Evolutionary conservation across 306 rosid species (phyloP), one percentile per base, ranked within the genome.

Genomic region (Trichosanthes truncata): DNA sequence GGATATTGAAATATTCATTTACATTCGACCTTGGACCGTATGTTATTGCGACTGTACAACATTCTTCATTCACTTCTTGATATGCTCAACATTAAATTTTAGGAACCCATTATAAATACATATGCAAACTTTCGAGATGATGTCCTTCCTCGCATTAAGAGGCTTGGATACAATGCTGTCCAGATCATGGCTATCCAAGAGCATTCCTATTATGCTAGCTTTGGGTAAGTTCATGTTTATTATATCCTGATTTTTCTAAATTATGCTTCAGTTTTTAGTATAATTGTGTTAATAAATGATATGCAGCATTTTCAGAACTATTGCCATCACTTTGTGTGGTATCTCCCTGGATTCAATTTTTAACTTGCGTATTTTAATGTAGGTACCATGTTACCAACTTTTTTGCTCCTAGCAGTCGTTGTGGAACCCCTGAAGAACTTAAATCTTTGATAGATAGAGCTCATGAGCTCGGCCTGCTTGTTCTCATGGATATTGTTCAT

Each of bases 141-240:
- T 40, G 92, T 89, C 68, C 90, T 89, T 63, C 92, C 92, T n/a
- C 89, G 92, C 49, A 89, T 89, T 76, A 87, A 87, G 88, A 91
- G 7, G 79, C 99, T 96, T 84, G 99, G 99, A 77, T 96, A 96
- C 84, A 96, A 96, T 88, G 96, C 98, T 79, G 98, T 96, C 80
- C 99, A 96, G 89, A 91, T 96, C 80, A 96, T 96, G 99, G 99
- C 99, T 82, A 91, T 96, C 79, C 99, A 96, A 85, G 99, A 96
- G 85, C 99, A 96, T 84, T 88, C 99, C 79, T 96, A 96, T 80
- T 96, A 96, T 84, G 99, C 99, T 61, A 90, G 99, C 92, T 96
- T 96, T 88, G 99, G 99, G 99, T 96, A 88, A 79, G 77, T 45
- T 79, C 11, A 72, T 72, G 74, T 80, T 78, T 76, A 38, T 21